Percentiles rank a stretch among this genome's conserved stretches.
Conservation (phyloP, 140 eudicot species). For the Ambrosia hybrid region DNA sequence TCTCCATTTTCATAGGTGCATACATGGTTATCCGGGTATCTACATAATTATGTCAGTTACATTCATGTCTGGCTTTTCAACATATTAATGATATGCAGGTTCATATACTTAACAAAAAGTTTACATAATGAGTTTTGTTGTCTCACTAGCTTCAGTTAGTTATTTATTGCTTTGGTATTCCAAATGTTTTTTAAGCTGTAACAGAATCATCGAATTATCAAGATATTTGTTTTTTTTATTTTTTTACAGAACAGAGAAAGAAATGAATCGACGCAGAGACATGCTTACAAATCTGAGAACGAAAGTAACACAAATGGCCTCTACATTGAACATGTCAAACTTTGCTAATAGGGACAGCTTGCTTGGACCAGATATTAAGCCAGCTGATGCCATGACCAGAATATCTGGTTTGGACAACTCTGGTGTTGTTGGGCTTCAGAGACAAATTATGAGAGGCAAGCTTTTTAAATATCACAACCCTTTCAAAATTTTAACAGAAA, state of each 20-base stretch:
- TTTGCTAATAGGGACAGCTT: conserved; percentile 92
- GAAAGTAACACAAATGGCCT: conserved; percentile 85
- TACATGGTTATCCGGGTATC: conserved; percentile 2
- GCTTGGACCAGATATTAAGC: conserved; percentile 88
- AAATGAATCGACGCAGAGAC: conserved; percentile 83
- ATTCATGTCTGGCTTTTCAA: not conserved
- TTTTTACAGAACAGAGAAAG: conserved; percentile 78
- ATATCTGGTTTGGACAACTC: conserved; percentile 66
- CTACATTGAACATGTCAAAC: conserved; percentile 90
- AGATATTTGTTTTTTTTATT: not conserved
- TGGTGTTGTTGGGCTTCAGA: conserved; percentile 89
- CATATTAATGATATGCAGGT: not conserved
- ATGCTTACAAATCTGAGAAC: conserved; percentile 75
- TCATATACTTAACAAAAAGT: not conserved
- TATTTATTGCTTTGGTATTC: conserved; percentile 2
- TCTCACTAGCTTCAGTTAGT: not conserved
- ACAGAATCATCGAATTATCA: not conserved
- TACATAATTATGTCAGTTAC: conserved; percentile 7
- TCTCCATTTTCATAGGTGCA: not conserved
- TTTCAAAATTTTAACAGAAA: not conserved
- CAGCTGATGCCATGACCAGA: conserved; percentile 90
- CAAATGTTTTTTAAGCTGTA: conserved; percentile 14
- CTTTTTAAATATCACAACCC: not conserved
- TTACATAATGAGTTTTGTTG: not conserved
- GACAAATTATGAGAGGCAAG: conserved; percentile 90